Evolutionary conservation across 2,329 filamentous ascomycete species (phyloP), one percentile per base, ranked within the genome.

Genomic region (Penicillium sp.): DNA sequence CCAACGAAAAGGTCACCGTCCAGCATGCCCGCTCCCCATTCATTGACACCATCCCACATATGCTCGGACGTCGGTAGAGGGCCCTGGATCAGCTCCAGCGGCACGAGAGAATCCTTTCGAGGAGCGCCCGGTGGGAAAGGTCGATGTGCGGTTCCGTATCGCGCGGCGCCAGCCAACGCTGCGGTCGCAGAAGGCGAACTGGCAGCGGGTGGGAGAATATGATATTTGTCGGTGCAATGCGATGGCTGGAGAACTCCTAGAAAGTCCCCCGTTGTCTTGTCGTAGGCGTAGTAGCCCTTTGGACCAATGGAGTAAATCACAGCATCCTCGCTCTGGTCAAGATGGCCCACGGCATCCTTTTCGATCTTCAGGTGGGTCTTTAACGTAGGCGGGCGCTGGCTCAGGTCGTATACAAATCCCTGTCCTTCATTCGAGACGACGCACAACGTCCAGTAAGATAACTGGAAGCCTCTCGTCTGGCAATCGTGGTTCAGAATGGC

Each of bases 1-100:
- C 76, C 76, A 1, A 73, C 75, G 54, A 79, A 74, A 18, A 75
- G 58, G 17, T 73, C 58, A 1, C 71, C 74, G 30, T 68, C 52
- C 5, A 78, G 50, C 72, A 77, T 74, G 4, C 76, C 76, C 2
- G 77, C 75, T 15, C 77, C 77, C 76, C 76, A 79, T 56, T 78
- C 75, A 40, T 79, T 73, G 4, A 74, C 69, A 1, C 65, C 62
- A 26, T 69, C 54, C n/a, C 64, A 51, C 2, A 67, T 53, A 39
- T 67, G 62, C 2, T 60, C 56, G 12, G 59, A 42, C 52, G 9
- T 66, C 62, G 8, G 34, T 4, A 68, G 62, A 6, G 64, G 63
- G 3, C 68, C 69, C n/a, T 56, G 55, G 1, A 36, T 27, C 2
- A 72, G 15, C 4, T 62, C n/a, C 18, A 72, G 61, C 2, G 67